phyloP scores from a whole-genome alignment of 2,329 filamentous ascomycete species.

The Aureobasidium sp. region DNA sequence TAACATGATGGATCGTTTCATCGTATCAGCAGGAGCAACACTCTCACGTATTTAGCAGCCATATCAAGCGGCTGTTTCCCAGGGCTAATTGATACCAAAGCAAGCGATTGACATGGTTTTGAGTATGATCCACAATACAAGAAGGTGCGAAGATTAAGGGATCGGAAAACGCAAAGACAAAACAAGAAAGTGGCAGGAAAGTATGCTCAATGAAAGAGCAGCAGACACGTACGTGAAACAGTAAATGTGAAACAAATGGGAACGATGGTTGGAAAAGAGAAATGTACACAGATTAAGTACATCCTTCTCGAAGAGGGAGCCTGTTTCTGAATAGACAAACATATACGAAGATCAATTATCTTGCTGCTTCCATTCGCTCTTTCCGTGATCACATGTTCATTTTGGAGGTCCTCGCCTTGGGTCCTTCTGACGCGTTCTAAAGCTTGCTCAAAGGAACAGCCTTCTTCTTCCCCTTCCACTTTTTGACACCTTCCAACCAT shows the following conservation, averaged over 20 bases:
- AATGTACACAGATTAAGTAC: neutral
- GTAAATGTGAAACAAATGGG: neutral
- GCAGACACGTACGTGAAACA: neutral
- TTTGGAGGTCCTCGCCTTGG: too few relatives aligned
- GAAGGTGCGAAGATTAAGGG: neutral
- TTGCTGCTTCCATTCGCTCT: neutral
- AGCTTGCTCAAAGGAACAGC: neutral
- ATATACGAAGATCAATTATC: neutral
- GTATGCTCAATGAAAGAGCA: neutral
- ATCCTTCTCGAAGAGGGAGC: neutral
- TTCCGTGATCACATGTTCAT: neutral
- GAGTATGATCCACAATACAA: neutral
- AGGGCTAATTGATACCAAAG: neutral
- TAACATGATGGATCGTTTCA: too few relatives aligned
- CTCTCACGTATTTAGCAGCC: neutral
- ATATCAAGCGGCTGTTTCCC: neutral
- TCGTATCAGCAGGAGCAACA: neutral
- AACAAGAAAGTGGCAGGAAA: neutral
- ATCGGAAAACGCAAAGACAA: too few relatives aligned
- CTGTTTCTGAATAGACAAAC: neutral
- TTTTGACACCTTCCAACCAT: constrained; percentile 8
- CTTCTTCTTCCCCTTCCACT: neutral
- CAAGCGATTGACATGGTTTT: neutral
- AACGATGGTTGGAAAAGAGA: neutral
- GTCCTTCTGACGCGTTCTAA: too few relatives aligned